Evolutionary conservation across 176 grass and related monocot species (phyloP), one percentile per base, ranked within the genome.

Genomic region (Phoenix dactylifera): DNA sequence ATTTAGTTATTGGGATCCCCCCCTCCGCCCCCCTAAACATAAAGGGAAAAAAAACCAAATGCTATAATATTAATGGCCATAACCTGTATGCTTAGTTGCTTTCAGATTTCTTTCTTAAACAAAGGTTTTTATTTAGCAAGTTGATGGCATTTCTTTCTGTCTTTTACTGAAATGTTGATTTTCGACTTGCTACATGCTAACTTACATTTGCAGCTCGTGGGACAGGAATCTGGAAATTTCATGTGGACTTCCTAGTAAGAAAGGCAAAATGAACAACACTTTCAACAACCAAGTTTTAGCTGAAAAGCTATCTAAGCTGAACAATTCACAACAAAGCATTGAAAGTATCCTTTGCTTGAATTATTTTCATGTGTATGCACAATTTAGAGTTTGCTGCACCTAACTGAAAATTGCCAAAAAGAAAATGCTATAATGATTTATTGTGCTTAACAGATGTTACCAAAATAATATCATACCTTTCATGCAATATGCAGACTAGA

Each of bases 281-380:
- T 98, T 98, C 81, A 89, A 79, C 72, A 88, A 98, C 65, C 88
- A 81, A 26, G 71, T 76, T 24, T 72, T 98, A 62, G 79, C 75
- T 26, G 84, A 98, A 61, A 98, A 98, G 81, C 84, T 98, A 10
- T 72, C 59, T 28, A 92, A 83, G 77, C 84, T 98, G 58, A 92
- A 98, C 80, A 98, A 52, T 73, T 83, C 87, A 19, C 84, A 89
- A 25, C 74, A 89, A 64, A 92, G 93, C 79, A 89, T 98, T 50
- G 78, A 98, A 68, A 78, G 93, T 98, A 98, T 88, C 84, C 79
- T 98, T 86, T 77, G 23, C 17, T 57, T n/a, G 62, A 53, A 15
- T 70, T 65, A 22, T 18, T 73, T 48, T 19, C 55, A 72, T 68
- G 50, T 26, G 26, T 24, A 22, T 56, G 12, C 18, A 56, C 12